Conservation (phyloP, 192 early-diverging fungal genomes). For the Coemansia biformis region DNA sequence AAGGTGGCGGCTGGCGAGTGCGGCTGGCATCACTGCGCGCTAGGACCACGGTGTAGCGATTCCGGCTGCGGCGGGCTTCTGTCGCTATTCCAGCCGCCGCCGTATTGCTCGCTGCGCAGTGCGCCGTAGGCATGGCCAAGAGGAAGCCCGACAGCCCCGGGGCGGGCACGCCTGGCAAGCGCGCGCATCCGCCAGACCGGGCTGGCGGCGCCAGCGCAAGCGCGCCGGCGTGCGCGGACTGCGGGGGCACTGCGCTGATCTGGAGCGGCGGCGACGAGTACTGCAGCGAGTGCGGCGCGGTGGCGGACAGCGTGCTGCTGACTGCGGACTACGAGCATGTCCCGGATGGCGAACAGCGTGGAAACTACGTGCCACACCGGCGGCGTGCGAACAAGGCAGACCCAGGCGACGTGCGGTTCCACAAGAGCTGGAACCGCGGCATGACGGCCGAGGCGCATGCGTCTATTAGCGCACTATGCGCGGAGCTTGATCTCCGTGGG, state of each 20-base stretch:
- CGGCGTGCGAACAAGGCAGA: slow-evolving; percentile 3
- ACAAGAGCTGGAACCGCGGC: slow-evolving; percentile 16
- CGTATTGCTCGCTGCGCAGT: too few species aligned
- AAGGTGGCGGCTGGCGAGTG: too few species aligned
- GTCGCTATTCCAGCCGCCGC: too few species aligned
- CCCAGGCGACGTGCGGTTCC: slow-evolving; percentile 2
- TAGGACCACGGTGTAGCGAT: too few species aligned
- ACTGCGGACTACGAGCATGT: slow-evolving; percentile 11
- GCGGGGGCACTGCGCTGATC: slow-evolving; percentile 2
- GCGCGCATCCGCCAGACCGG: too few species aligned
- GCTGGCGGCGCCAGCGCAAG: background rate
- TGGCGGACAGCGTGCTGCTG: slow-evolving; percentile 12
- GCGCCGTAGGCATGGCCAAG: too few species aligned
- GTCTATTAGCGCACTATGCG: background rate
- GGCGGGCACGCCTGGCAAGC: too few species aligned
- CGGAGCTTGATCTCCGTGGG: background rate
- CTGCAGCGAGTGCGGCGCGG: slow-evolving; percentile 33
- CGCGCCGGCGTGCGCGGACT: background rate
- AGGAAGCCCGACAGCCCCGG: too few species aligned
- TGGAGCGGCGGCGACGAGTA: slow-evolving; percentile 17
- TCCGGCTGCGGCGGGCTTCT: too few species aligned
- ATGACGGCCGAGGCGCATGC: slow-evolving; percentile 3
- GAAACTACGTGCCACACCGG: slow-evolving; percentile 8
- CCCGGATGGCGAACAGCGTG: background rate
- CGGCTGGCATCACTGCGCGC: too few species aligned